Conservation (phyloP, 2,329 filamentous ascomycete species). For the Xylariales sp. region DNA sequence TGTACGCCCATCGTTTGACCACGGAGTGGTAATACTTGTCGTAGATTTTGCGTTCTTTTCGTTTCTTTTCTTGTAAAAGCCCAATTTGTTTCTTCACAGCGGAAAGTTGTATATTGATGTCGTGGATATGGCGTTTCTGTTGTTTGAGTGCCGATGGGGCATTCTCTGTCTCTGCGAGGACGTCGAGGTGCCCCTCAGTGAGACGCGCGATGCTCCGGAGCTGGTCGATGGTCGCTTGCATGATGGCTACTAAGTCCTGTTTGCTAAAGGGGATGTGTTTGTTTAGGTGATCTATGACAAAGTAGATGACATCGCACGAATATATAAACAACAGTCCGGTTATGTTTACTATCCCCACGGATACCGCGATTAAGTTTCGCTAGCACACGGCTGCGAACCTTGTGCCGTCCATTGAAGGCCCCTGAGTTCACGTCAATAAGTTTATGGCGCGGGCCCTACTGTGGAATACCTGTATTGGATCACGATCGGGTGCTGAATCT, state of each 20-base stretch:
- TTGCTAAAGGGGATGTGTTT: neutral
- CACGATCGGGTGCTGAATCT: no score
- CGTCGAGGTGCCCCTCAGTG: constrained; percentile 58
- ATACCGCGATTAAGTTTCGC: no score
- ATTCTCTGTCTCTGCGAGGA: constrained; percentile 62
- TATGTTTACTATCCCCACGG: no score
- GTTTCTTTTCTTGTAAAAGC: constrained; percentile 55
- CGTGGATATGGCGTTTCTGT: constrained; percentile 54
- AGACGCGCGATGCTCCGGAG: constrained; percentile 55
- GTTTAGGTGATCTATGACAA: neutral
- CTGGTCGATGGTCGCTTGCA: constrained; percentile 49
- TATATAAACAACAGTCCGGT: no score
- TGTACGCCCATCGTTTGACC: constrained; percentile 64
- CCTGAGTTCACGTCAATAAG: no score
- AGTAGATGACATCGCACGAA: neutral
- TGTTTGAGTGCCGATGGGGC: constrained; percentile 57
- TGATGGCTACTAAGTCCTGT: constrained; percentile 6
- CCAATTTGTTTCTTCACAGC: constrained; percentile 54
- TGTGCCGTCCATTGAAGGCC: no score
- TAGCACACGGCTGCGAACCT: no score
- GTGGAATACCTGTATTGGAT: no score
- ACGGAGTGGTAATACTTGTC: constrained; percentile 64
- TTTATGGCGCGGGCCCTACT: no score
- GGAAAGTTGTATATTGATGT: constrained; percentile 57
- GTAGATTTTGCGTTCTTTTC: constrained; percentile 63